A percentile compares a stretch with the other conserved stretches of the same genome.
Evolutionary conservation across 2,329 filamentous ascomycete species (phyloP).

Genomic region (Bretziella fagacearum): DNA sequence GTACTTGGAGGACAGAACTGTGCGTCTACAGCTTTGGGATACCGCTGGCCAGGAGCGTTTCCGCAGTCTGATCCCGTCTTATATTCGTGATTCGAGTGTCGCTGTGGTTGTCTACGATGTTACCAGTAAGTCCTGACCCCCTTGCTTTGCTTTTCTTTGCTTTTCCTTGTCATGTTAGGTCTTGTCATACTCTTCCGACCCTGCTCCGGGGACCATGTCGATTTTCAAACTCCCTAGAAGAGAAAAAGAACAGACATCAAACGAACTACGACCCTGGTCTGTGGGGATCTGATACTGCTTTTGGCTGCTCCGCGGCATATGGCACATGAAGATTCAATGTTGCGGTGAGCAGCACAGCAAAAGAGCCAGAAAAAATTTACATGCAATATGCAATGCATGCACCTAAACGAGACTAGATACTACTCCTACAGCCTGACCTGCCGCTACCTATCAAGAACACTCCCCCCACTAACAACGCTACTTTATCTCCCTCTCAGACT

Average conservation of each 20-base stretch:
- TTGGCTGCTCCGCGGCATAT: neutral
- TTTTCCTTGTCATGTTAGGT: neutral
- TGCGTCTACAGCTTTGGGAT: constrained; percentile 95
- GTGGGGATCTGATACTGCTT: neutral
- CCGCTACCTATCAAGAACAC: neutral
- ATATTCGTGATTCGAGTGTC: constrained; percentile 95
- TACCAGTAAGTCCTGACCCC: constrained; percentile 42
- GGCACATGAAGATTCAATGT: neutral
- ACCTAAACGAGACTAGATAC: constrained; percentile 1
- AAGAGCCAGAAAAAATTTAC: neutral
- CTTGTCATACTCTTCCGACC: constrained; percentile 6
- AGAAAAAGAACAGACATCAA: neutral
- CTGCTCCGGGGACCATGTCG: constrained; percentile 3
- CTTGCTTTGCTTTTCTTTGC: neutral
- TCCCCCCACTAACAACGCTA: constrained; percentile 7
- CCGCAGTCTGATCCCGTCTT: constrained; percentile 89
- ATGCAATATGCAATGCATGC: neutral
- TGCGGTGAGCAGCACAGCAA: constrained; percentile 3
- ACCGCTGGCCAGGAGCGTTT: constrained; percentile 96
- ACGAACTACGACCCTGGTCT: neutral
- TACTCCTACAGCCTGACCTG: neutral
- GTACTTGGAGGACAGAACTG: constrained; percentile 97
- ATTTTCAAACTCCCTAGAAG: neutral
- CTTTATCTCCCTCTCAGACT: constrained; percentile 33
- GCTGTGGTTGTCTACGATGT: constrained; percentile 99